Evolutionary conservation across 441 rosid species (phyloP), one percentile per base, ranked within the genome.

Genomic region (Gossypium laxum): DNA sequence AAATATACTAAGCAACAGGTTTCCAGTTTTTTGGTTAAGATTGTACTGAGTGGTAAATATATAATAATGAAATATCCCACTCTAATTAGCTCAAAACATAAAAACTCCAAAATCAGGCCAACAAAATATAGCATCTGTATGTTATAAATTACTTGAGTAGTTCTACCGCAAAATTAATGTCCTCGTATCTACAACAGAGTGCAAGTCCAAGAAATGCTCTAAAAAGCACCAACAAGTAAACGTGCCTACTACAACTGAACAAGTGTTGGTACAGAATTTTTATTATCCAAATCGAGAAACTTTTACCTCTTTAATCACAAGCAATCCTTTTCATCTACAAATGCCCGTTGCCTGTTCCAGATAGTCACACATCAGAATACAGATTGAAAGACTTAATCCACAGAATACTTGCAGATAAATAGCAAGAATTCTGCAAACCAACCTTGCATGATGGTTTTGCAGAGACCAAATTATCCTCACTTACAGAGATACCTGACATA

Each of bases 261-360:
- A 57, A n/a, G 38, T 60, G 65, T 30, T 60, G 21, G 18, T 60
- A 15, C 45, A 60, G 22, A 32, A 30, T 15, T 15, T 17, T 61
- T 32, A 21, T 34, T 19, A 60, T 34, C 24, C 67, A 7, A 34
- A 32, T 17, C 38, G 48, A 34, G 6, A 61, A 17, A 61, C 45
- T 14, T 47, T 4, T 41, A 62, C 30, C 30, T 48, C 22, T 65
- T 48, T 32, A 11, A 19, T 47, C 72, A 74, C 62, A 32, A 2
- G 55, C 6, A 48, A 12, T 68, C 18, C 45, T 30, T 8, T 60
- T 15, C 21, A 30, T 15, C 43, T 30, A 15, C 45, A 60, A 6
- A 10, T 6, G 43, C 67, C 67, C 15, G 51, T 32, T n/a, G 4
- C 69, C 62, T 65, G 64, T 66, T 65, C 71, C 66, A 55, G 71